Percentiles rank a stretch among this genome's conserved stretches.
Evolutionary conservation across 164 flowering plant genomes (phyloP).

Genomic region (Akebia trifoliata): DNA sequence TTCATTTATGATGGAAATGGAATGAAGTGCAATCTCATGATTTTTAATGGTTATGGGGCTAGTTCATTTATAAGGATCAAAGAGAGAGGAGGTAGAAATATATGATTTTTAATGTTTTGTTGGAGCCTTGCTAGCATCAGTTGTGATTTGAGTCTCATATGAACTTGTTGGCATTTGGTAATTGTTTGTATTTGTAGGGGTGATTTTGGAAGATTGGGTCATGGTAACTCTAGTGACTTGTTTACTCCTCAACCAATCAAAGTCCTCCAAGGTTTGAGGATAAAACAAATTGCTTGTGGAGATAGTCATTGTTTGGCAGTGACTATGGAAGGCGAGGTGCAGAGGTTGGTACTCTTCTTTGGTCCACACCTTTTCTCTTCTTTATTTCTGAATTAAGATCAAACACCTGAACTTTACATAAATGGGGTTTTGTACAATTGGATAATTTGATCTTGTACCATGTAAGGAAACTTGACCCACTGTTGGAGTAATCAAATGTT

Average conservation of each 20-base stretch:
- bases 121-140: not conserved
- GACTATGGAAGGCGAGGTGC: conserved; percentile 84
- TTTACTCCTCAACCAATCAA: conserved; percentile 87
- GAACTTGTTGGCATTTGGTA: not conserved
- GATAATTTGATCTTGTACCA: no score
- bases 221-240: conserved; percentile 92
- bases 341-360: conserved; percentile 50
- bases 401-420: not conserved
- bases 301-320: conserved; percentile 98
- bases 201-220: conserved; percentile 98
- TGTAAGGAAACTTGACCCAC: no score
- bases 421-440: not conserved
- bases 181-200: conserved; percentile 57
- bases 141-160: conserved; percentile 1
- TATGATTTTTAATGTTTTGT: no score
- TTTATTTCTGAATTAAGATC: not conserved
- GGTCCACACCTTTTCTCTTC: not conserved
- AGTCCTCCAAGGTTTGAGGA: conserved; percentile 64
- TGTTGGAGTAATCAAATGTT: no score
- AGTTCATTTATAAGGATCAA: no score
- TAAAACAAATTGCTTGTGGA: conserved; percentile 96
- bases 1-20: no score
- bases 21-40: no score
- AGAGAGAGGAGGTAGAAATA: no score
- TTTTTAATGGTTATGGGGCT: no score